These are phyloP conservation scores for Boletus albobrunnescens DNA, from an alignment of 1,284 basidiomycete genomes.

Conservation along the genomic window DNA sequence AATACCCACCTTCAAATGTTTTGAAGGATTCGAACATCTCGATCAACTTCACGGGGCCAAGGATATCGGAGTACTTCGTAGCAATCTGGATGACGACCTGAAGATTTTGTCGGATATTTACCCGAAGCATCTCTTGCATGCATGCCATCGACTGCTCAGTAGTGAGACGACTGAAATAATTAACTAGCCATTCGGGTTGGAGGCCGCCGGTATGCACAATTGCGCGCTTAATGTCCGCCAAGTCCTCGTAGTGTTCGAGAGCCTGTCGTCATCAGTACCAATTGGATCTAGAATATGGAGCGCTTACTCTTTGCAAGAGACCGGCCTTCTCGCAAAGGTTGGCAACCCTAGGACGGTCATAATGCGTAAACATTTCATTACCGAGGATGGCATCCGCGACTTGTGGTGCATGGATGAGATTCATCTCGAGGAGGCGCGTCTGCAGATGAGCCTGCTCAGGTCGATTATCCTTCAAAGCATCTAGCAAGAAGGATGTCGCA, in stretches of 20 bases:
- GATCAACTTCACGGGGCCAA: constrained; percentile 95
- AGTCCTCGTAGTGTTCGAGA: constrained; percentile 96
- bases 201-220: constrained; percentile 92
- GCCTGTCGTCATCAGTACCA: constrained; percentile 53
- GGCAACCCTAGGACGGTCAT: constrained; percentile 94
- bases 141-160: constrained; percentile 98
- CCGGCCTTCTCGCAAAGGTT: constrained; percentile 99
- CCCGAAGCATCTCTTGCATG: constrained; percentile 94
- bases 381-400: constrained; percentile 99
- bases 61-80: constrained; percentile 98
- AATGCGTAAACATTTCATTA: constrained; percentile 98
- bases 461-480: constrained; percentile 99
- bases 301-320: constrained; percentile 79
- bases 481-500: constrained; percentile 95
- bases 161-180: constrained; percentile 95
- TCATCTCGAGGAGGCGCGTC: constrained; percentile 97
- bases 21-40: constrained; percentile 99
- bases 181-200: constrained; percentile 94
- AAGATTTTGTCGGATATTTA: constrained; percentile 97
- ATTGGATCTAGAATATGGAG: constrained; percentile 1
- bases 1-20: constrained; percentile 78
- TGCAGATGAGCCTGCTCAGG: constrained; percentile 96
- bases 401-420: constrained; percentile 95
- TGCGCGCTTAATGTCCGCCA: constrained; percentile 96
- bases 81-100: constrained; percentile 97